A percentile compares a stretch with the other conserved stretches of the same genome.
These are phyloP conservation scores for Nadsonia starkeyi-henricii DNA, from an alignment of 1,139 yeast species.

Conservation along the genomic window DNA sequence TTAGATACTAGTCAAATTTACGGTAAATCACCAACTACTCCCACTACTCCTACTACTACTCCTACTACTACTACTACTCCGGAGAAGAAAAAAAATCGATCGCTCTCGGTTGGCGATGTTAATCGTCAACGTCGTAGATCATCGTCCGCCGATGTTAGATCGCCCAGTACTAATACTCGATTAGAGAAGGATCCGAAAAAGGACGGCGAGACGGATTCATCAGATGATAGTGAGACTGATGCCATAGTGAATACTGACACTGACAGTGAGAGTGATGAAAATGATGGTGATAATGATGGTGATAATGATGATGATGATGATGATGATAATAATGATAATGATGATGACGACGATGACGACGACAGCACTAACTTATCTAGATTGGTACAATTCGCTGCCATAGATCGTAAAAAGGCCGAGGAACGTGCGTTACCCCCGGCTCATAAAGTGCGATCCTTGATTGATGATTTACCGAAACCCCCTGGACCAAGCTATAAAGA, in stretches of 20 bases:
- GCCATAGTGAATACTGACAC: not conserved
- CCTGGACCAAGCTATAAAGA: not conserved
- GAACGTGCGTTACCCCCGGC: not conserved
- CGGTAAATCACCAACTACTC: too few relatives aligned
- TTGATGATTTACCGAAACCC: not conserved
- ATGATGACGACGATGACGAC: not conserved
- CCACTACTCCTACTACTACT: too few relatives aligned
- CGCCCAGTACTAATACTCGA: not conserved
- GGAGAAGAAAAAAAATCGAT: too few relatives aligned
- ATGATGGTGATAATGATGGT: not conserved
- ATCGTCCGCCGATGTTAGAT: not conserved
- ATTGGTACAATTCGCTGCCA: not conserved
- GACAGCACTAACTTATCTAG: not conserved
- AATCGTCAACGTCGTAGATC: not conserved
- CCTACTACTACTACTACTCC: too few relatives aligned
- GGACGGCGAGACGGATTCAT: not conserved
- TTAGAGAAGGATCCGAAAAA: not conserved
- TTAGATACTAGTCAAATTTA: not conserved
- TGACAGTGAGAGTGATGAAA: not conserved
- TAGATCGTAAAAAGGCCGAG: not conserved
- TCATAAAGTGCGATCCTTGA: not conserved
- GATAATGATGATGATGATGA: not conserved
- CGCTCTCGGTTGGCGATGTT: not conserved
- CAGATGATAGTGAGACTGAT: not conserved
- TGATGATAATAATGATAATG: not conserved